Evolutionary conservation across 495 filamentous ascomycete genomes (phyloP), one percentile per base, ranked within the genome.

Genomic region (Neurospora discreta): DNA sequence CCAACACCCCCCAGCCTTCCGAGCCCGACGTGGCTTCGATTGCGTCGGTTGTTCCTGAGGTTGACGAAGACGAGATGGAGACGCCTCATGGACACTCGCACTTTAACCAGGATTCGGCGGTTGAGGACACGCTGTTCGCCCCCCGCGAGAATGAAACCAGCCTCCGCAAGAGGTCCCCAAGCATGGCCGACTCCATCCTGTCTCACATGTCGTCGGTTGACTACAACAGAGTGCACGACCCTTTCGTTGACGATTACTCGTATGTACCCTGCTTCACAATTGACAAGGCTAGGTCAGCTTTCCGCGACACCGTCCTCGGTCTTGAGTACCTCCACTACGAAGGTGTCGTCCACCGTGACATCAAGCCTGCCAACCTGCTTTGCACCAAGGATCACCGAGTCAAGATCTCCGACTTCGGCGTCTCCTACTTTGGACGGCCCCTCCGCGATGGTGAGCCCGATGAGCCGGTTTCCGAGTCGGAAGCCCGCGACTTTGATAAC

Each of bases 371-470:
- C n/a, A 99, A 99, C 79, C 86, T 99, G 6, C 85, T 99, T 9
- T 91, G 93, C 82, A 97, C 93, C 6, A 87, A 85, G 71, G 91
- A 93, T 75, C 88, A 93, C 76, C 89, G 91, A 15, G 92, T 97
- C 74, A 99, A 98, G 84, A 99, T 99, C 68, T 98, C 95, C n/a
- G 95, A 99, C 78, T 99, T 99, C 82, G 95, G 95, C 39, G 95
- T 99, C 5, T 98, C 95, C 0, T 99, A 98, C 80, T 90, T 98
- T 60, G 96, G 95, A 26, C 88, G 92, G 69, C 92, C 93, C 0
- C 90, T 93, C 72, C 84, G 91, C 70, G 87, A 90, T 60, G 91
- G 92, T 73, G 92, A 94, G 71, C 85, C 89, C 13, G 89, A 91
- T 75, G 93, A 95, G 73, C 89, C 91, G 52, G 84, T 94, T 20